Percentiles rank a stretch among this genome's conserved stretches.
These are phyloP conservation scores for Dryadomyces quercivorus DNA, from an alignment of 2,329 filamentous ascomycete genomes.

Conservation along the genomic window DNA sequence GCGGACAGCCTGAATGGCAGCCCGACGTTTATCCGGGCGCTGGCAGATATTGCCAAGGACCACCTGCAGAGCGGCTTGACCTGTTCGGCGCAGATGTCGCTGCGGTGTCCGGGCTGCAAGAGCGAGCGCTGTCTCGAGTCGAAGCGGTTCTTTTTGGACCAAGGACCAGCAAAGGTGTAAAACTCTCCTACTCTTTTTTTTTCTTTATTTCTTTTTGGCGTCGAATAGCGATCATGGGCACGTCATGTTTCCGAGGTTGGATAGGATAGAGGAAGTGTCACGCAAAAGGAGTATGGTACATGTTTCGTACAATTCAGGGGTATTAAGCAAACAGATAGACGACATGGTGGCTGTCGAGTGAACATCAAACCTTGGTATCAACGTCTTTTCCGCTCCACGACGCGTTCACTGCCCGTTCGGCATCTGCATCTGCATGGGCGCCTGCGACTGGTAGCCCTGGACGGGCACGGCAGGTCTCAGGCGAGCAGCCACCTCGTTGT, in stretches of 20 bases:
- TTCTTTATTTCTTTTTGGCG: too few species aligned
- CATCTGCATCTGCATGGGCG: conserved; percentile 21
- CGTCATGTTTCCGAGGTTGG: too few species aligned
- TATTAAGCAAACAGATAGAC: too few species aligned
- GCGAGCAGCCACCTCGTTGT: conserved; percentile 35
- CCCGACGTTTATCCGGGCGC: conserved; percentile 76
- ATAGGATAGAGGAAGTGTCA: too few species aligned
- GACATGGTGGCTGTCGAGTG: too few species aligned
- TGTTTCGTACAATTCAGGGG: too few species aligned
- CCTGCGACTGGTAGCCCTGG: conserved; percentile 20
- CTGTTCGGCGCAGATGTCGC: conserved; percentile 74
- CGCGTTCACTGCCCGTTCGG: conserved; percentile 4
- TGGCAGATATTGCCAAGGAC: conserved; percentile 73
- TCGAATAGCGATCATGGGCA: neutral
- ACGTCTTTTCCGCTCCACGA: neutral
- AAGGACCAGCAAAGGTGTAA: conserved; percentile 8
- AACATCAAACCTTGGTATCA: neutral
- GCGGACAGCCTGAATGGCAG: conserved; percentile 88
- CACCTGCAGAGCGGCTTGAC: conserved; percentile 59
- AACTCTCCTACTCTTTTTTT: neutral
- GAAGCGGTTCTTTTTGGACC: conserved; percentile 50
- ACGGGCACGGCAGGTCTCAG: conserved; percentile 12
- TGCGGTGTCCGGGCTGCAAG: conserved; percentile 87
- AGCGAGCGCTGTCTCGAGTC: conserved; percentile 77
- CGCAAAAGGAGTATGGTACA: too few species aligned